These are phyloP conservation scores for Syzygium aromaticum DNA, from an alignment of 345 rosid species.

Conservation along the genomic window DNA sequence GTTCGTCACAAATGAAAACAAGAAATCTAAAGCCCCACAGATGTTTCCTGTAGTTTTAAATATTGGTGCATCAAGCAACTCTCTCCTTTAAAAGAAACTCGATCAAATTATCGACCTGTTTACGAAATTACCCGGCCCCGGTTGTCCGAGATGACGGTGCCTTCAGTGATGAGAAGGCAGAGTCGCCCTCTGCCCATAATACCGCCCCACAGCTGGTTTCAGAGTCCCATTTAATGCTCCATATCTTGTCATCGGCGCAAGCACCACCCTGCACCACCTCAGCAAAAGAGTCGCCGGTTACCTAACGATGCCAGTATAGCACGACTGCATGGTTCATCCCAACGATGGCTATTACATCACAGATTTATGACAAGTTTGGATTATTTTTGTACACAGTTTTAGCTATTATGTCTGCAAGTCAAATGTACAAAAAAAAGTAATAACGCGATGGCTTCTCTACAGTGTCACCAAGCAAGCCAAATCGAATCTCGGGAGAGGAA, in stretches of 20 bases:
- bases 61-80: background rate
- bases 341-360: background rate
- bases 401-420: background rate
- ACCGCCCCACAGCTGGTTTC: background rate
- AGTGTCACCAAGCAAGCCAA: background rate
- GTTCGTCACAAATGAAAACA: background rate
- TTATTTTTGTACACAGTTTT: background rate
- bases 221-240: background rate
- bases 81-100: background rate
- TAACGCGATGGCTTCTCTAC: background rate
- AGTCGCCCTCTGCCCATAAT: background rate
- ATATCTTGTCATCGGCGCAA: background rate
- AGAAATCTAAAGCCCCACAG: background rate
- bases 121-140: background rate
- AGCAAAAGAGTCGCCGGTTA: background rate
- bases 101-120: background rate
- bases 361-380: too few species aligned
- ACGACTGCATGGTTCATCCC: background rate
- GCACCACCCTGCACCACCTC: background rate
- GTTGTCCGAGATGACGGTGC: background rate
- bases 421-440: background rate
- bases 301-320: fast-evolving
- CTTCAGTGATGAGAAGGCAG: background rate
- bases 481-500: background rate
- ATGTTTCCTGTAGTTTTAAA: background rate